Conservation (phyloP, 371 early-diverging fungal genomes). For the Blakeslea trispora region DNA sequence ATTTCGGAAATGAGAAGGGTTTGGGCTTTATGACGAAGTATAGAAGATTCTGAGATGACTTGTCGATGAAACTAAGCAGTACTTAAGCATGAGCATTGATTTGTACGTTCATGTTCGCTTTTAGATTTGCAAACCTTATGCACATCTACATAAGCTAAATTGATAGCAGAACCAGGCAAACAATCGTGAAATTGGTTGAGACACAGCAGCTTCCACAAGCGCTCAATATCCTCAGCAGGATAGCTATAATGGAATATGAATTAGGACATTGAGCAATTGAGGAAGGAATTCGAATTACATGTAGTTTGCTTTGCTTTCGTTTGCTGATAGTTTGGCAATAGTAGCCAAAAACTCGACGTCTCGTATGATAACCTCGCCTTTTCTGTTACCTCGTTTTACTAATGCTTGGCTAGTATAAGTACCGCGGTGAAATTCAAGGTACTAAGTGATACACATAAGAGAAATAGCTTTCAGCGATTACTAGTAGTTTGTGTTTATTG, state of each 20-base stretch:
- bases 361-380: slow-evolving; percentile 81
- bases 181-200: slow-evolving; percentile 98
- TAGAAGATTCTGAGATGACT: slow-evolving; percentile 35
- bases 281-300: slow-evolving; percentile 4
- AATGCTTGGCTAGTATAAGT: slow-evolving; percentile 94
- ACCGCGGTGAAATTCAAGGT: slow-evolving; percentile 94
- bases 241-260: slow-evolving; percentile 49
- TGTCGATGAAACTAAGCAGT: slow-evolving; percentile 40
- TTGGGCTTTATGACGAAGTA: slow-evolving; percentile 41
- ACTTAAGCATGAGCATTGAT: slow-evolving; percentile 5
- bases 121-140: slow-evolving; percentile 45
- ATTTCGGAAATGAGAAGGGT: slow-evolving; percentile 17
- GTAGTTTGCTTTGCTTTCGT: slow-evolving; percentile 10
- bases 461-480: no score
- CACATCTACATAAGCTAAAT: slow-evolving; percentile 86
- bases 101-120: not conserved
- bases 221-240: slow-evolving; percentile 72
- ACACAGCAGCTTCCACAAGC: slow-evolving; percentile 90
- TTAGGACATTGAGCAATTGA: not conserved
- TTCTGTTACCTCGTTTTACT: slow-evolving; percentile 85
- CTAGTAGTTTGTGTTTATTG: not conserved
- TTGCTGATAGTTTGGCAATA: slow-evolving; percentile 30
- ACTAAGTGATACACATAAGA: slow-evolving; percentile 21
- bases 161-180: slow-evolving; percentile 92
- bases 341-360: slow-evolving; percentile 80